These are phyloP conservation scores for Barnettozyma sp. DNA, from an alignment of 805 yeast genomes.

Conservation along the genomic window DNA sequence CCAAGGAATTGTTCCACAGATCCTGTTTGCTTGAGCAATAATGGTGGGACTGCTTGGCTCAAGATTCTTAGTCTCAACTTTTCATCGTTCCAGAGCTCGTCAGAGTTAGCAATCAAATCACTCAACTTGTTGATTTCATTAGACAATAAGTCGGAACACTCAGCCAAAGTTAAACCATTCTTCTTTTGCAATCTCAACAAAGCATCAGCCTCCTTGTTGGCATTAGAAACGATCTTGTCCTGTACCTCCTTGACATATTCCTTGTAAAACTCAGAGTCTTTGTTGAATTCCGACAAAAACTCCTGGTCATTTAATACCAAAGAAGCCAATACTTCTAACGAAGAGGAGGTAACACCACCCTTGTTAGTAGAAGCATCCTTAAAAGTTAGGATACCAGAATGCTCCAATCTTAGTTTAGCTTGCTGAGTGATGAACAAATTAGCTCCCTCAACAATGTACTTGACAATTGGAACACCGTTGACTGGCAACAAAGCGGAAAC, in stretches of 20 bases:
- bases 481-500: constrained; percentile 64
- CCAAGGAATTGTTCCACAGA: constrained; percentile 61
- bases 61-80: constrained; percentile 73
- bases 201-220: constrained; percentile 76
- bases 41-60: constrained; percentile 67
- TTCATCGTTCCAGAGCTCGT: constrained; percentile 77
- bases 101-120: constrained; percentile 79
- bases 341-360: constrained; percentile 98
- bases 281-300: constrained; percentile 67
- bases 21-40: constrained; percentile 63
- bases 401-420: constrained; percentile 80
- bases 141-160: constrained; percentile 77
- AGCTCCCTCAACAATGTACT: constrained; percentile 95
- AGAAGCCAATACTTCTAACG: constrained; percentile 91
- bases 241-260: constrained; percentile 85
- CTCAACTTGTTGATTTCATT: constrained; percentile 76
- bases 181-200: constrained; percentile 69
- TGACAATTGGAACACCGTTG: constrained; percentile 68
- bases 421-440: constrained; percentile 91
- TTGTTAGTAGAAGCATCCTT: constrained; percentile 97
- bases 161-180: constrained; percentile 55
- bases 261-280: constrained; percentile 69
- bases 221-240: constrained; percentile 65
- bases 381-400: constrained; percentile 79
- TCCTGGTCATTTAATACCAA: constrained; percentile 81